Percentiles rank a stretch among this genome's conserved stretches.
These are phyloP conservation scores for Cornus kousa DNA, from an alignment of 148 eudicot genomes.

Conservation along the genomic window DNA sequence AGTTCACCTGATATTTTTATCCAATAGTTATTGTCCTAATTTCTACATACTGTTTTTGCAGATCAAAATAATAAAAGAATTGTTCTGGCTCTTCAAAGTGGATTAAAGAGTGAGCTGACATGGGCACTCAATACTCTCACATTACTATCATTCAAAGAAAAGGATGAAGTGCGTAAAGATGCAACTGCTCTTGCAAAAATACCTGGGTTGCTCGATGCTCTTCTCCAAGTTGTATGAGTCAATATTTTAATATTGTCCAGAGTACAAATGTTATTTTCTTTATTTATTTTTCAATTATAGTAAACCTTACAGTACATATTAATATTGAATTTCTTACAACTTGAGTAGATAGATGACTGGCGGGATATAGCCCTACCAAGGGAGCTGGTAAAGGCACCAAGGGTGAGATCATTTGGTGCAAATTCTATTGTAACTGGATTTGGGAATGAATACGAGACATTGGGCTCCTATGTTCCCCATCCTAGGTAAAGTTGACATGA, in stretches of 20 bases:
- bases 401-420: slow-evolving; percentile 72
- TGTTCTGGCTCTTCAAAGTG: slow-evolving; percentile 95
- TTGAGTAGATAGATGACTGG: slow-evolving; percentile 93
- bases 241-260: neutral
- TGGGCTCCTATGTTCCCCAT: slow-evolving; percentile 38
- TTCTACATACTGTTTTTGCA: slow-evolving; percentile 22
- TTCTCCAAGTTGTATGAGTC: slow-evolving; percentile 89
- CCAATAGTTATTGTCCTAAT: neutral
- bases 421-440: slow-evolving; percentile 85
- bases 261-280: neutral
- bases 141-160: slow-evolving; percentile 91
- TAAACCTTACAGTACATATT: neutral
- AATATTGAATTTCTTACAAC: slow-evolving; percentile 9
- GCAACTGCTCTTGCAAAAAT: slow-evolving; percentile 88
- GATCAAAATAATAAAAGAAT: slow-evolving; percentile 95
- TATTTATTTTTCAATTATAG: neutral
- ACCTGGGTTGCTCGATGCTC: slow-evolving; percentile 92
- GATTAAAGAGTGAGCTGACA: slow-evolving; percentile 89
- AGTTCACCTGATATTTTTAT: neutral
- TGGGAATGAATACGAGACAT: slow-evolving; percentile 73
- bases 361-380: slow-evolving; percentile 86
- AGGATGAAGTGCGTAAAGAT: slow-evolving; percentile 91
- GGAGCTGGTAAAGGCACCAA: slow-evolving; percentile 62
- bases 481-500: slow-evolving; percentile 40
- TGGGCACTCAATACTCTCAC: slow-evolving; percentile 93